Base-by-base conservation (phyloP, 805 yeast genomes). In the Candida peoriensis region DNA sequence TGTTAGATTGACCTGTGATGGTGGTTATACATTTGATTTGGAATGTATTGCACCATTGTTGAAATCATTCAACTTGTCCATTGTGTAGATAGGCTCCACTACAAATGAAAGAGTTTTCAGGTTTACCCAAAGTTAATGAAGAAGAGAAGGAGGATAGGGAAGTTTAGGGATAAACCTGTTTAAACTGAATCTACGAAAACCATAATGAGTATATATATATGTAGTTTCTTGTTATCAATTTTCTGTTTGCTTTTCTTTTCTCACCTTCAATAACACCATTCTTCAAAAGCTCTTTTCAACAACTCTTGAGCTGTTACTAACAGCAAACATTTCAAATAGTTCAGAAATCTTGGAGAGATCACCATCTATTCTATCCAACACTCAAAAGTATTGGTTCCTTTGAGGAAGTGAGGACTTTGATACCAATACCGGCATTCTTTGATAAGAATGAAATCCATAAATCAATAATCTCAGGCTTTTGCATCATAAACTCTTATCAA, bases 21-120 rank as follows among this genome's bases (percentile, higher is more conserved):
- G 54, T 3, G 66, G 68, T 25, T 97, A 89, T 57, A 70, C 70
- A 27, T 89, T 84, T 58, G 97, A 89, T 54, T 64, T 88, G 44
- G 97, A 90, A 46, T 89, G 97, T 55, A 78, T 90, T 24, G 81
- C 82, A 0, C 93, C 95, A 0, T 89, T 97, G 97, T 65, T 90
- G 34, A 74, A 76, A 43, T 33, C 76, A 81, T 47, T 63, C 72
- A 2, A 81, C 86, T 1, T 89, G 97, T 52, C 97, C 97, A 0
- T 58, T 90, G 49, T 90, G 97, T 54, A 68, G 97, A 44, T 76
- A 72, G 41, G 80, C 87, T 50, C 74, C 89, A 18, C 55, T 73
- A 15, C 72, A 67, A 33, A 73, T 62, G 63, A 73, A 62, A 55
- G 59, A 47, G 54, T 62, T 48, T 10, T 55, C 47, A 2, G 40